Base-by-base conservation (phyloP, 2,329 filamentous ascomycete species). In the Trichoderma koningii region DNA sequence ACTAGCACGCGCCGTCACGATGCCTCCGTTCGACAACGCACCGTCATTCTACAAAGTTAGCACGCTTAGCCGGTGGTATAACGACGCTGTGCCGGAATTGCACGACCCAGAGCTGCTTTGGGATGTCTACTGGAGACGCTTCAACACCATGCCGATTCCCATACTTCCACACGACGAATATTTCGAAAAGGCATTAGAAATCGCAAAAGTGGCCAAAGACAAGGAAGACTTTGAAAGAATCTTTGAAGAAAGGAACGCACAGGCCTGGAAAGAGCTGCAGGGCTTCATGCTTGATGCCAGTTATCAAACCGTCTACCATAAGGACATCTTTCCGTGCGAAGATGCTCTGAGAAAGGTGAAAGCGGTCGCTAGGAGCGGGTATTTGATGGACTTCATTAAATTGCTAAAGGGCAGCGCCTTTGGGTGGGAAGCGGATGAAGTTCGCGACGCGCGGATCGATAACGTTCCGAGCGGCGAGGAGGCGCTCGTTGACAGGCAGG, bases 91-190 rank as follows among this genome's bases (percentile, higher is more conserved):
- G 34, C 34, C 34, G 34, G 34, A 38, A 10, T 14, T 38, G 34
- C 34, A 12, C 34, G 34, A 38, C 34, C 34, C 34, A 14, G 34
- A 38, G 34, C 34, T 38, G 14, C 62, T 64, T 12, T 55, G 60
- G 45, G 44, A 23, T 5, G 21, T 42, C 17, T 50, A 42, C 21
- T 59, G 53, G 51, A 10, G 42, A 12, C 52, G 53, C 1, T 64
- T 64, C 44, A 59, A 64, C 45, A 59, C 30, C 2, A 28, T 59
- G 14, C 23, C 12, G 14, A 59, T 64, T 28, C 53, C 62, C 1
- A 10, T 64, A 1, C 21, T 44, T 1, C 21, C n/a, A 10, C 14
- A n/a, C 1, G 53, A 59, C 1, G 17, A 45, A 21, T 59, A 34
- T 17, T 64, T 64, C 17, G 26, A 21, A 1, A 26, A 9, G 5